Evolutionary conservation across 1,284 basidiomycete genomes (phyloP).

Genomic region (Coniferiporia weirii): DNA sequence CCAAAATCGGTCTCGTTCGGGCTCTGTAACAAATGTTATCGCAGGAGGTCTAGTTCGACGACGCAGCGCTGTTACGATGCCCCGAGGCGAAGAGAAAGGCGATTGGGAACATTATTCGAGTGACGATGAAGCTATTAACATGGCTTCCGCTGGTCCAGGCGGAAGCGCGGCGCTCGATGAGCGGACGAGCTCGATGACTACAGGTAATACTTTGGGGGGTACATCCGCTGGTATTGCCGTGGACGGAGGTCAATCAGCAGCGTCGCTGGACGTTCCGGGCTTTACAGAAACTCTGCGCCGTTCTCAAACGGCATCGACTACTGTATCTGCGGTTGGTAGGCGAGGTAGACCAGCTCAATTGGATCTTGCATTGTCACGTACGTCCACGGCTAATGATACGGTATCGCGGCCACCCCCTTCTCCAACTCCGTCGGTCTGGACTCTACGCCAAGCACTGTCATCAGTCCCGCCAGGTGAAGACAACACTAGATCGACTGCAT

Average conservation of each 20-base stretch:
- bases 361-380: constrained; percentile 16
- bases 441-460: constrained; percentile 53
- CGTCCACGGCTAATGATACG: constrained; percentile 1
- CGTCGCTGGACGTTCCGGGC: constrained; percentile 2
- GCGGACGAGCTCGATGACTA: constrained; percentile 54
- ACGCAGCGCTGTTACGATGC: constrained; percentile 24
- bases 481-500: constrained; percentile 13
- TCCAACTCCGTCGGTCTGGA: constrained; percentile 58
- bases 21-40: constrained; percentile 58
- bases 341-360: constrained; percentile 20
- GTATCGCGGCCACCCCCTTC: constrained; percentile 43
- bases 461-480: constrained; percentile 19
- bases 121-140: constrained; percentile 78
- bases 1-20: constrained; percentile 40
- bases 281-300: constrained; percentile 5
- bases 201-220: not conserved
- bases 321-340: constrained; percentile 3
- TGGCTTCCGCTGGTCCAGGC: constrained; percentile 70
- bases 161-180: constrained; percentile 77
- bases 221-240: not conserved
- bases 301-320: constrained; percentile 5
- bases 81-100: constrained; percentile 46
- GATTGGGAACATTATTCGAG: constrained; percentile 58
- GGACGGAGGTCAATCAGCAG: constrained; percentile 1
- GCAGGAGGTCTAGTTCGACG: constrained; percentile 35